phyloP scores from a whole-genome alignment of 352 stramenopile genomes.

The Phytopythium aichiense region DNA sequence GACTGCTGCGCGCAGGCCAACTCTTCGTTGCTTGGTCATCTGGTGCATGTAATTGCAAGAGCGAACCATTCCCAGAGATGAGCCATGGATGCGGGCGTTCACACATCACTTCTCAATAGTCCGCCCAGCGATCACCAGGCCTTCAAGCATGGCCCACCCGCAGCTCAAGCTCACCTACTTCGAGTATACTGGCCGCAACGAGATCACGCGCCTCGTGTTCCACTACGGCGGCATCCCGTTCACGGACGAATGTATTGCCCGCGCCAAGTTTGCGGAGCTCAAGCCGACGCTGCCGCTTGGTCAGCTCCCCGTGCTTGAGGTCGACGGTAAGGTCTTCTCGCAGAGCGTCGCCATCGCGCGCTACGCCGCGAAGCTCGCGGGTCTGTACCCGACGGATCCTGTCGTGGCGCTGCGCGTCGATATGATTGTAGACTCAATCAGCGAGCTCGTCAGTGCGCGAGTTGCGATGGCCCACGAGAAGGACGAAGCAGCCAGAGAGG shows the following conservation, averaged over 20 bases:
- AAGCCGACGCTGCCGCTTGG: slow-evolving; percentile 36
- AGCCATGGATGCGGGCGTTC: no score
- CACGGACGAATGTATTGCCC: slow-evolving; percentile 19
- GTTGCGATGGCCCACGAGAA: no score
- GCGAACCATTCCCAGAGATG: no score
- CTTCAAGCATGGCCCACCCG: slow-evolving; percentile 11
- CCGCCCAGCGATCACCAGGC: not conserved
- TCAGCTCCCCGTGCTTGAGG: slow-evolving; percentile 43
- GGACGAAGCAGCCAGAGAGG: slow-evolving; percentile 34
- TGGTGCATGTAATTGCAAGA: no score
- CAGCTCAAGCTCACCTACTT: slow-evolving; percentile 67
- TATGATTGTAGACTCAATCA: slow-evolving; percentile 18
- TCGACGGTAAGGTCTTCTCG: slow-evolving; percentile 36
- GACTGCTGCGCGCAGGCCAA: no score
- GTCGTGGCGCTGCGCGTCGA: slow-evolving; percentile 26
- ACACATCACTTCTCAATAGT: no score
- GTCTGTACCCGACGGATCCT: slow-evolving; percentile 25
- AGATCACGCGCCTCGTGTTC: slow-evolving; percentile 48
- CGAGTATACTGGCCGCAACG: slow-evolving; percentile 30
- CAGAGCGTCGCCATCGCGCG: slow-evolving; percentile 38
- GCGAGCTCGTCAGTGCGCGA: not conserved
- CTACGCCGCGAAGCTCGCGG: slow-evolving; percentile 33
- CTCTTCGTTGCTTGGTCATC: no score
- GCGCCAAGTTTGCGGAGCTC: slow-evolving; percentile 26
- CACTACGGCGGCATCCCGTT: slow-evolving; percentile 32